Percentiles rank a stretch among this genome's conserved stretches.
phyloP scores from a whole-genome alignment of 768 basidiomycete genomes.

The Rubroboletus satanas region DNA sequence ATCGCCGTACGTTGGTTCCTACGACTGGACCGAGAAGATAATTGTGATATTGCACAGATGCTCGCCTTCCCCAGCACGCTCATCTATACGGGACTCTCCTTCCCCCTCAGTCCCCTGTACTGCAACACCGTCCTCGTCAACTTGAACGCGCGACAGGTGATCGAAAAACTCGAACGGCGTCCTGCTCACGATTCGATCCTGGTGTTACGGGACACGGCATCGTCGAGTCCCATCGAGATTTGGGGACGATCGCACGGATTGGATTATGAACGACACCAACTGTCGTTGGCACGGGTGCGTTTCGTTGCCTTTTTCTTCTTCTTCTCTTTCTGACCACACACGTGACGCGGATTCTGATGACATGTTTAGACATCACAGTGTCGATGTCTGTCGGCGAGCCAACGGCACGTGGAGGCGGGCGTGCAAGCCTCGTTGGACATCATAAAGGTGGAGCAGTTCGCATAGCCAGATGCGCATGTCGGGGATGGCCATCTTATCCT shows the following conservation, averaged over 20 bases:
- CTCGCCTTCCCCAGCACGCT: conserved; percentile 10
- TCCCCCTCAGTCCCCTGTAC: conserved; percentile 30
- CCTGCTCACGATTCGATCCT: conserved; percentile 1
- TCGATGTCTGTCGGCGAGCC: neutral
- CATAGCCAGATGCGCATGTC: neutral
- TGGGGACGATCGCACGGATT: neutral
- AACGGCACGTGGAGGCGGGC: neutral
- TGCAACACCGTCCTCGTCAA: conserved; percentile 32
- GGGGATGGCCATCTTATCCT: neutral
- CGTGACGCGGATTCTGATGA: too few relatives aligned
- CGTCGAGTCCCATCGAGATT: neutral
- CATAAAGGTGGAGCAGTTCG: neutral
- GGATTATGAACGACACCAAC: conserved; percentile 1
- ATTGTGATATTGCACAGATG: conserved; percentile 4
- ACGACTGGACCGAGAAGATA: too few relatives aligned
- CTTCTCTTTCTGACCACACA: neutral
- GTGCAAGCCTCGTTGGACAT: conserved; percentile 6
- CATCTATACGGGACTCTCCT: conserved; percentile 23
- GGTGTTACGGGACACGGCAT: conserved; percentile 3
- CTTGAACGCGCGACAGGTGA: conserved; percentile 26
- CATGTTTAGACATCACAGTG: neutral
- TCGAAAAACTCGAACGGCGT: conserved; percentile 11
- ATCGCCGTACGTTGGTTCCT: conserved; percentile 3
- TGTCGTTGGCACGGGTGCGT: neutral
- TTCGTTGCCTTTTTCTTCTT: too few relatives aligned